phyloP scores from a whole-genome alignment of 1,284 basidiomycete genomes.

The Wolfiporia cocos region DNA sequence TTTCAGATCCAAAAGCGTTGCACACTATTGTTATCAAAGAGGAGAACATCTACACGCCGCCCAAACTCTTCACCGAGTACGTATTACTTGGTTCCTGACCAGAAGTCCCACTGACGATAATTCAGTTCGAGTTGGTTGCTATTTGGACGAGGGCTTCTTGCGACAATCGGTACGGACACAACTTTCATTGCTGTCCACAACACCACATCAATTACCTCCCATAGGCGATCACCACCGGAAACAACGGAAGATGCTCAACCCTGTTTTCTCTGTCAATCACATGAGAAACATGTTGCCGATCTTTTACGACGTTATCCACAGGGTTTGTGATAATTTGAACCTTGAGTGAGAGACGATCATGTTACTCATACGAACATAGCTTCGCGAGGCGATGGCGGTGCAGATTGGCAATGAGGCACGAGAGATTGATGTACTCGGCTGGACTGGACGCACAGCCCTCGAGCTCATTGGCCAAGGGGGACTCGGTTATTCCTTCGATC shows the following conservation, averaged over 20 bases:
- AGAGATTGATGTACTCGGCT: conserved; percentile 18
- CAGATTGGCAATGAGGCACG: conserved; percentile 4
- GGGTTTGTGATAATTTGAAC: conserved; percentile 2
- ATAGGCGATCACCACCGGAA: conserved; percentile 9
- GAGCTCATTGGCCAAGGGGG: conserved; percentile 23
- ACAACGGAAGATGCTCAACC: conserved; percentile 14
- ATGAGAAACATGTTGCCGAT: conserved; percentile 13
- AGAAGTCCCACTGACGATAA: not conserved
- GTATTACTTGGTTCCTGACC: not conserved
- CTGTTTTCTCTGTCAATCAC: conserved; percentile 12
- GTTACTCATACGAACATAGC: conserved; percentile 1
- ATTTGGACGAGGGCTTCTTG: conserved; percentile 1
- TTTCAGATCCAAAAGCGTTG: conserved; percentile 22
- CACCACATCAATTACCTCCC: not conserved
- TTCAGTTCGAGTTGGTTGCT: conserved; percentile 1
- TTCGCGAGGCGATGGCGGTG: conserved; percentile 9
- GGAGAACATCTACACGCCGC: conserved; percentile 7
- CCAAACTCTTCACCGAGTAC: conserved; percentile 26
- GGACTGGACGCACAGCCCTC: conserved; percentile 18
- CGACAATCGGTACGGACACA: not conserved
- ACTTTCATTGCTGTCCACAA: not conserved
- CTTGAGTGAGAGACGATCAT: not conserved
- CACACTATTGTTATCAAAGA: conserved; percentile 11
- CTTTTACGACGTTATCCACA: conserved; percentile 7
- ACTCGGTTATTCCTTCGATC: conserved; percentile 21